These are phyloP conservation scores for Lupinus albus DNA, from an alignment of 306 rosid species.

Conservation along the genomic window DNA sequence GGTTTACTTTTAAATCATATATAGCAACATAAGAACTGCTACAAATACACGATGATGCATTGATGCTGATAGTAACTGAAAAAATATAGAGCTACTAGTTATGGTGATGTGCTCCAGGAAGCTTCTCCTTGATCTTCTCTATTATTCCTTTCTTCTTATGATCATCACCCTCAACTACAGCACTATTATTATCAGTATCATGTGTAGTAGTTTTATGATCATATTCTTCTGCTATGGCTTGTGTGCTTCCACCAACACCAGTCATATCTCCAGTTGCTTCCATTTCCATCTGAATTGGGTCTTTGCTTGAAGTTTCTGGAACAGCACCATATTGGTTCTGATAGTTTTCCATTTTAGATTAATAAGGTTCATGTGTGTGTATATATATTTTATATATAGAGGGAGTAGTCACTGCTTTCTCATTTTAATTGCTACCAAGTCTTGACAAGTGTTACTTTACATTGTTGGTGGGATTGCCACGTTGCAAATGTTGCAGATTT, in stretches of 20 bases:
- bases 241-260: slow-evolving; percentile 6
- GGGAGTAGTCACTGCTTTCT: slow-evolving; percentile 24
- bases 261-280: slow-evolving; percentile 32
- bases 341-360: slow-evolving; percentile 35
- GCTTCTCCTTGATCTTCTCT: slow-evolving; percentile 48
- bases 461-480: slow-evolving; percentile 17
- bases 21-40: no score
- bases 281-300: slow-evolving; percentile 40
- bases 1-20: no score
- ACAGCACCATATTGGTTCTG: slow-evolving; percentile 55
- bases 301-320: slow-evolving; percentile 12
- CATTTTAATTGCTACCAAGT: slow-evolving; percentile 16
- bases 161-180: not conserved
- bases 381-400: not conserved
- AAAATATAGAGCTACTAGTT: not conserved
- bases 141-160: slow-evolving; percentile 44
- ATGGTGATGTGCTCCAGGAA: slow-evolving; percentile 40
- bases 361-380: not conserved
- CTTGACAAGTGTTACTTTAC: slow-evolving; percentile 29
- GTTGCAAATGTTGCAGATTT: not conserved
- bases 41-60: not conserved
- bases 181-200: not conserved
- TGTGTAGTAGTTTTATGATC: not conserved
- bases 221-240: not conserved
- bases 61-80: not conserved